These are phyloP conservation scores for Nakazawaea pomicola DNA, from an alignment of 805 yeast genomes.

Conservation along the genomic window DNA sequence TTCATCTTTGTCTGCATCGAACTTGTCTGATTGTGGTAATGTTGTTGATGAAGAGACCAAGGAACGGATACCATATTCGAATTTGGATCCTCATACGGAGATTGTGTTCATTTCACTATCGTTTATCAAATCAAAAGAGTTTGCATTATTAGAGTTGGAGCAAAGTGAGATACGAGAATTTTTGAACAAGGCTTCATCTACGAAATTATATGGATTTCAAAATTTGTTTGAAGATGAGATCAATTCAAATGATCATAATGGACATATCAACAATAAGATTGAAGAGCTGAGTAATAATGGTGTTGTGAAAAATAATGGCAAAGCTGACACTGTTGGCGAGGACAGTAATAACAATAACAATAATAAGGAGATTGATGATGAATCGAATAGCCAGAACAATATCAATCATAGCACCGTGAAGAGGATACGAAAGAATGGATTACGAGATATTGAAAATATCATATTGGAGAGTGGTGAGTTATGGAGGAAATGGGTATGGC, in stretches of 20 bases:
- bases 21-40: slow-evolving; percentile 7
- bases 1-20: slow-evolving; percentile 14
- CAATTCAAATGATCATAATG: background rate
- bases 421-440: slow-evolving; percentile 5
- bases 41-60: slow-evolving; percentile 18
- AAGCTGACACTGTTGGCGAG: background rate
- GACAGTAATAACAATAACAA: slow-evolving; percentile 1
- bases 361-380: background rate
- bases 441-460: slow-evolving; percentile 63
- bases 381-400: too few relatives aligned
- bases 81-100: slow-evolving; percentile 71
- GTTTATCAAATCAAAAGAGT: slow-evolving; percentile 73
- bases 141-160: slow-evolving; percentile 77
- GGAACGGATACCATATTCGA: slow-evolving; percentile 44
- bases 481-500: slow-evolving; percentile 80
- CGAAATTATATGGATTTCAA: slow-evolving; percentile 30
- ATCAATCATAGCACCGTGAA: too few relatives aligned
- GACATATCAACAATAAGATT: background rate
- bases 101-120: slow-evolving; percentile 73
- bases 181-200: slow-evolving; percentile 52
- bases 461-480: slow-evolving; percentile 78
- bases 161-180: slow-evolving; percentile 84
- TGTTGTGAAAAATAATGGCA: background rate
- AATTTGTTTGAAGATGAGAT: slow-evolving; percentile 21
- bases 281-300: slow-evolving; percentile 11